A percentile compares a stretch with the other conserved stretches of the same genome.
Conservation (phyloP, 2,329 filamentous ascomycete species). For the Curvularia lunata region DNA sequence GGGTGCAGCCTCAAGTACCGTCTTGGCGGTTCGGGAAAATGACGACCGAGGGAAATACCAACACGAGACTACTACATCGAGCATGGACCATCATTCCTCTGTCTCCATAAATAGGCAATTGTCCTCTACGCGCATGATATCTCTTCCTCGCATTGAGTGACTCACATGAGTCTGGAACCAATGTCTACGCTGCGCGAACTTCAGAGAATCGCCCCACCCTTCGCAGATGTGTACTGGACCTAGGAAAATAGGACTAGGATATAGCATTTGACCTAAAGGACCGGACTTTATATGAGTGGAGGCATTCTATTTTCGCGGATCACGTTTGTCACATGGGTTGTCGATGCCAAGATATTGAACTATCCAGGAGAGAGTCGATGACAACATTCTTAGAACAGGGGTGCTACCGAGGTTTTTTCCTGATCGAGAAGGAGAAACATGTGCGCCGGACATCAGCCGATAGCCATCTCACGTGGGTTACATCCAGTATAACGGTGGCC, state of each 20-base stretch:
- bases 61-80: not conserved
- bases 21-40: conserved; percentile 8
- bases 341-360: not conserved
- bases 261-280: not conserved
- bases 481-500: not conserved
- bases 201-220: not conserved
- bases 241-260: too few species aligned
- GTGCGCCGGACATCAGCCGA: not conserved
- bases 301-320: not conserved
- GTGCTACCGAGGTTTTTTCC: not conserved
- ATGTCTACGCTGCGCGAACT: not conserved
- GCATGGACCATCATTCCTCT: too few species aligned
- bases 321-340: not conserved
- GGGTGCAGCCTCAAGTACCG: conserved; percentile 3
- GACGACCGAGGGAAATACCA: not conserved
- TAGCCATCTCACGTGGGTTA: not conserved
- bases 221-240: not conserved
- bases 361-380: not conserved
- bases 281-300: not conserved
- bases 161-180: not conserved
- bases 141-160: too few species aligned
- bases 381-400: not conserved
- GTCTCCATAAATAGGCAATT: not conserved
- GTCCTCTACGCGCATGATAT: too few species aligned
- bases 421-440: not conserved